Conservation (phyloP, 768 basidiomycete genomes). For the Dioszegia hungarica region DNA sequence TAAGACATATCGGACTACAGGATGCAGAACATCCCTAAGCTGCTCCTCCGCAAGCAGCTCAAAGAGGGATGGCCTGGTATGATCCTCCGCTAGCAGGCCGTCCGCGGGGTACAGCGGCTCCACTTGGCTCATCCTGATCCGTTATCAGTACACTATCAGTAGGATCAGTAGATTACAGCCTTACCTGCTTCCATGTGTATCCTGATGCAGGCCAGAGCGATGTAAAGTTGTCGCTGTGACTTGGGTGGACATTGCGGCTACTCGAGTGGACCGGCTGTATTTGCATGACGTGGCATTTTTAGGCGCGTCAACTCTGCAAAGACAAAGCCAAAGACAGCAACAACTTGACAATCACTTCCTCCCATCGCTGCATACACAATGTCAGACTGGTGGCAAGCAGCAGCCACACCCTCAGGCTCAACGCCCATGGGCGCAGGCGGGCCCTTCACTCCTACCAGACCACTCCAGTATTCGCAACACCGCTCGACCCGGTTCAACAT, state of each 20-base stretch:
- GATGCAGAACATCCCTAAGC: constrained; percentile 82
- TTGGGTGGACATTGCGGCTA: no score
- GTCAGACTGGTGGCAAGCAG: constrained; percentile 28
- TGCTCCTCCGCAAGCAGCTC: constrained; percentile 93
- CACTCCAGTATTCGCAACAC: neutral
- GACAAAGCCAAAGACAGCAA: no score
- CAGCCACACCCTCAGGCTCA: constrained; percentile 2
- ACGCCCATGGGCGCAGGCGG: constrained; percentile 1
- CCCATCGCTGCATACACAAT: neutral
- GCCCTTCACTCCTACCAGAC: constrained; percentile 9
- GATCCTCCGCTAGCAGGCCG: neutral
- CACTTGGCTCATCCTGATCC: no score
- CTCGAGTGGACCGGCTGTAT: no score
- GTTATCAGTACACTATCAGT: no score
- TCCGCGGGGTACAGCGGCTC: constrained; percentile 8
- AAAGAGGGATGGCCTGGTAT: constrained; percentile 56
- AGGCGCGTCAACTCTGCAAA: no score
- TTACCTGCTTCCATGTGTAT: no score
- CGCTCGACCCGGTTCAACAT: constrained; percentile 13
- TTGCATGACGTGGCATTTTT: no score
- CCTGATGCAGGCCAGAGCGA: no score
- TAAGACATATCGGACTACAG: constrained; percentile 88
- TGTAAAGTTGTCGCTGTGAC: no score
- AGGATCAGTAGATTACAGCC: no score
- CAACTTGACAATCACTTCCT: no score